Base-by-base conservation (phyloP, 1,139 yeast genomes). In the Debaryomyces coudertii region DNA sequence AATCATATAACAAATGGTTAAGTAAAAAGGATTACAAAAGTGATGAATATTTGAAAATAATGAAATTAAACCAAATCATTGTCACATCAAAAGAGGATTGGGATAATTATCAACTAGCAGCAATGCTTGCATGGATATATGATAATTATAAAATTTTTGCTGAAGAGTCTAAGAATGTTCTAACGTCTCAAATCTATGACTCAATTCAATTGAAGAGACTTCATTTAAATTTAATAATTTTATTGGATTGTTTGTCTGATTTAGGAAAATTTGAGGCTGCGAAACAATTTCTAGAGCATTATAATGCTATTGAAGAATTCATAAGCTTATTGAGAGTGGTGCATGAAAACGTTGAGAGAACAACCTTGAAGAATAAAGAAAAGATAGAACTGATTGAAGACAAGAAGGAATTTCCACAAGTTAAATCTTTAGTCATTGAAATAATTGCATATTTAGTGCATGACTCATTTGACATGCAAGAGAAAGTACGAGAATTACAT, bases 391-490 rank as follows among this genome's bases (percentile, higher is more conserved):
- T 37, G 18, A 39, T 20, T n/a, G 24, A 38, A 52, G 63, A 60
- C 9, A 53, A 68, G 1, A 68, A 73, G 11, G 62, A 67, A 22
- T 85, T 84, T 52, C 89, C 90, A 0, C 79, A 79, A 42, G 74
- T 78, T 7, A 86, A 86, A 55, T 73, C 85, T 0, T 65, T 84
- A 14, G 65, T 85, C 8, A 76, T 87, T 24, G 92, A 86, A 53
- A 74, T 83, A 0, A 61, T 87, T 5, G 76, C 89, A 0, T 76
- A 76, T 45, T 62, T 90, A 43, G 72, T 78, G 0, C 77, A 76
- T 50, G 71, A 76, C 2, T 77, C 83, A 42, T 69, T 66, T 44
- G 70, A 69, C 2, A 76, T 80, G 2, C 97, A 92, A 60, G 93
- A 92, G 49, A 61, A 68, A 40, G 73, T 88, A 22, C 73, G 97